phyloP scores from a whole-genome alignment of 768 basidiomycete genomes.

The Xerocomellus chrysenteron region DNA sequence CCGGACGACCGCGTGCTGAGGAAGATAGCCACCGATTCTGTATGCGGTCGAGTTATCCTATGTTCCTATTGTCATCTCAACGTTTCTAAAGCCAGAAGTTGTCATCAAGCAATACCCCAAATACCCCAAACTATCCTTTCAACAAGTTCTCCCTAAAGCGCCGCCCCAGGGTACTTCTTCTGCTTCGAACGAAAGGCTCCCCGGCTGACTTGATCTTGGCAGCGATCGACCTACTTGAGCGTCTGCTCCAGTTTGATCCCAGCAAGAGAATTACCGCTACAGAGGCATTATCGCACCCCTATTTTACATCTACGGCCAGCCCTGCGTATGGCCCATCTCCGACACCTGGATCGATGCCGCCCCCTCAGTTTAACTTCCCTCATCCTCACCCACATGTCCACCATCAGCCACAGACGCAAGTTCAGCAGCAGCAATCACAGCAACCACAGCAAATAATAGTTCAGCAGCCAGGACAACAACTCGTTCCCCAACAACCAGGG shows the following conservation, averaged over 20 bases:
- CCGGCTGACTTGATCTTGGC: slow-evolving; percentile 8
- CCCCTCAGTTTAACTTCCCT: slow-evolving; percentile 67
- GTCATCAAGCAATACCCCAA: slow-evolving; percentile 82
- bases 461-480: slow-evolving; percentile 39
- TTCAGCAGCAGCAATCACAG: slow-evolving; percentile 48
- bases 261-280: slow-evolving; percentile 86
- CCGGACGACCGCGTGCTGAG: slow-evolving; percentile 85
- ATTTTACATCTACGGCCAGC: slow-evolving; percentile 64
- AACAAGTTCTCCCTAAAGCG: slow-evolving; percentile 82
- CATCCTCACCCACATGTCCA: slow-evolving; percentile 54
- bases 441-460: slow-evolving; percentile 39
- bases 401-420: slow-evolving; percentile 44
- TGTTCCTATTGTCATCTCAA: slow-evolving; percentile 5
- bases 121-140: slow-evolving; percentile 80
- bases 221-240: slow-evolving; percentile 93
- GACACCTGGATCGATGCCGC: slow-evolving; percentile 58
- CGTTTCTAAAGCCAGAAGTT: slow-evolving; percentile 68
- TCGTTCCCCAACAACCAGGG: slow-evolving; percentile 34
- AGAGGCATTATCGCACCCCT: slow-evolving; percentile 89
- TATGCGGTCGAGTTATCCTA: slow-evolving; percentile 36
- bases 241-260: slow-evolving; percentile 94
- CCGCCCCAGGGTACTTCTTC: slow-evolving; percentile 65
- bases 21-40: slow-evolving; percentile 89
- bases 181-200: not conserved
- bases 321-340: slow-evolving; percentile 34